Evolutionary conservation across 1,139 yeast genomes (phyloP).

Genomic region (Diutina ranongensis): DNA sequence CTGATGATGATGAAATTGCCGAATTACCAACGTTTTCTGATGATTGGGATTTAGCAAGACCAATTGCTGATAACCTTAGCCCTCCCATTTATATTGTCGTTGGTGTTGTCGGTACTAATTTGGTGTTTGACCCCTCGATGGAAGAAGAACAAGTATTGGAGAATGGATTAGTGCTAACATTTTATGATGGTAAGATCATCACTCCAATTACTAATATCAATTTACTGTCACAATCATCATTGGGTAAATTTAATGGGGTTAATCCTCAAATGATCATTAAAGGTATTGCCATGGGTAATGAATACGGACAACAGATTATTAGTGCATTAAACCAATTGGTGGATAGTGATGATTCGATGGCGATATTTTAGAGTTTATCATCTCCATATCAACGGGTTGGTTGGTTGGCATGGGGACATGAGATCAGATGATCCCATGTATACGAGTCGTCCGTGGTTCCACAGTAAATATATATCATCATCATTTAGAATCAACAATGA

Average conservation of each 20-base stretch:
- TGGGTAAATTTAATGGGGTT: not conserved
- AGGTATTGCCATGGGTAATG: not conserved
- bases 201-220: constrained; percentile 50
- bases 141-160: constrained; percentile 84
- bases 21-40: constrained; percentile 90
- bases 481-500: no score
- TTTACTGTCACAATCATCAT: not conserved
- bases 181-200: constrained; percentile 51
- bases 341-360: not conserved
- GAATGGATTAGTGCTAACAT: constrained; percentile 65
- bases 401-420: no score
- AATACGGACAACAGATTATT: not conserved
- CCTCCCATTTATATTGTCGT: constrained; percentile 72
- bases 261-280: not conserved
- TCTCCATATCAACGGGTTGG: no score
- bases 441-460: no score
- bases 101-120: constrained; percentile 60
- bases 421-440: no score
- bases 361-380: constrained; percentile 3
- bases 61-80: constrained; percentile 23
- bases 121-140: constrained; percentile 70
- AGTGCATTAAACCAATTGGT: not conserved
- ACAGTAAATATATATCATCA: no score
- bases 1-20: constrained; percentile 48
- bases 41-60: constrained; percentile 55